phyloP scores from a whole-genome alignment of 176 grass and related monocot genomes.

The Microstegium vimineum region DNA sequence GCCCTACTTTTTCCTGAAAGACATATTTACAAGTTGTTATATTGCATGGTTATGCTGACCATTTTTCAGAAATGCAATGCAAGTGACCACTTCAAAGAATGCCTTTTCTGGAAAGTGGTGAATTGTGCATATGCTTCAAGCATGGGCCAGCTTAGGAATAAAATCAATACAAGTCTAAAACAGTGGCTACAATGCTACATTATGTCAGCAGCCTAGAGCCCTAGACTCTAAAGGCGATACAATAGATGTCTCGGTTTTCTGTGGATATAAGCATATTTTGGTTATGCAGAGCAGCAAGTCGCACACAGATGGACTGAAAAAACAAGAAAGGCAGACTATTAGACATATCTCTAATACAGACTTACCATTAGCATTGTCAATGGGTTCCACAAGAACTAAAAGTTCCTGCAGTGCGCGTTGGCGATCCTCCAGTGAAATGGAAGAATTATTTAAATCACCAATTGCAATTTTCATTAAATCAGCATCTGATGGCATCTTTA shows the following conservation, averaged over 20 bases:
- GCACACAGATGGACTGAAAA: not conserved
- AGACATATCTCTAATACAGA: too few species aligned
- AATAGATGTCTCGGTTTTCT: not conserved
- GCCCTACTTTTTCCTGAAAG: not conserved
- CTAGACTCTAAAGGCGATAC: not conserved
- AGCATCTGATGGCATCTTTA: constrained; percentile 86
- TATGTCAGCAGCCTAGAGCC: not conserved
- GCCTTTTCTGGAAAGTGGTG: not conserved
- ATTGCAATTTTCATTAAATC: constrained; percentile 94
- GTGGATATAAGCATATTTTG: not conserved
- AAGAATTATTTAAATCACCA: constrained; percentile 78
- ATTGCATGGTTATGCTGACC: not conserved
- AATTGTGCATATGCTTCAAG: not conserved
- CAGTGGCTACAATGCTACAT: not conserved
- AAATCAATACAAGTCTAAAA: constrained; percentile 10
- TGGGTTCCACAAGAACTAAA: constrained; percentile 80
- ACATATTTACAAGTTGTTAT: not conserved
- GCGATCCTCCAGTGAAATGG: constrained; percentile 63
- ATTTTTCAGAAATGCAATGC: not conserved
- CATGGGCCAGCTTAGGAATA: not conserved
- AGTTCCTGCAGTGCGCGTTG: constrained; percentile 76
- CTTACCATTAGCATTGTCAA: constrained; percentile 88
- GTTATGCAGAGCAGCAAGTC: not conserved
- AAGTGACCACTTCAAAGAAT: not conserved
- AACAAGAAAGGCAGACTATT: constrained; percentile 9